These are phyloP conservation scores for Discostella pseudostelligera DNA, from an alignment of 108 stramenopile species.

Conservation along the genomic window DNA sequence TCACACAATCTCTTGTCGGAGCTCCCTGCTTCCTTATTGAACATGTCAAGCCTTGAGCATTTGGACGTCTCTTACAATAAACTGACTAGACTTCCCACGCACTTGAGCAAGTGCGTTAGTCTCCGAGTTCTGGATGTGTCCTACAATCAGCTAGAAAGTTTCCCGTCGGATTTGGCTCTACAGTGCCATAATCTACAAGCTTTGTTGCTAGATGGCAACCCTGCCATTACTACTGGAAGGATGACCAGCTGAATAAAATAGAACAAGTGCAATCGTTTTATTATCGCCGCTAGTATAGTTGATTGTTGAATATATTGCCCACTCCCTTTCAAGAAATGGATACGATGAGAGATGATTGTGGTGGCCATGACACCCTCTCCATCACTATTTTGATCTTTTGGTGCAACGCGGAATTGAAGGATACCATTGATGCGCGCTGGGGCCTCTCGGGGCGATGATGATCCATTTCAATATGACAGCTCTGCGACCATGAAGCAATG, in stretches of 20 bases:
- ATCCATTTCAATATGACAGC: too few species aligned
- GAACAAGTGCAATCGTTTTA: too few species aligned
- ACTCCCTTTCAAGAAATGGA: too few species aligned
- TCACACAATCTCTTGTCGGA: constrained; percentile 29
- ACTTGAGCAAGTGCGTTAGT: constrained; percentile 17
- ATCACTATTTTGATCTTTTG: too few species aligned
- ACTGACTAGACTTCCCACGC: constrained; percentile 21
- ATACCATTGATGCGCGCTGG: too few species aligned
- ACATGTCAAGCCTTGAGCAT: constrained; percentile 23
- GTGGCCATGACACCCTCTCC: too few species aligned
- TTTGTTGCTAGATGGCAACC: constrained; percentile 40
- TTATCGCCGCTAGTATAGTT: too few species aligned
- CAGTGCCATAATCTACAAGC: constrained; percentile 33
- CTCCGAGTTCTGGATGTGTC: constrained; percentile 42
- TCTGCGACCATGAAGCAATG: too few species aligned
- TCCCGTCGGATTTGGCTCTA: constrained; percentile 40
- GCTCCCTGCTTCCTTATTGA: constrained; percentile 25
- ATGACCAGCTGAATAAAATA: neutral
- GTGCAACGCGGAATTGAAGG: too few species aligned
- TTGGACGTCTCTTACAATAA: constrained; percentile 38
- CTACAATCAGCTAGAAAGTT: constrained; percentile 28
- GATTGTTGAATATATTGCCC: too few species aligned
- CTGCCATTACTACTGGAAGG: constrained; percentile 15
- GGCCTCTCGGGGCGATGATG: too few species aligned
- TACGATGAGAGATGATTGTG: too few species aligned